phyloP scores from a whole-genome alignment of 495 filamentous ascomycete species.

The Xylaria flabelliformis region DNA sequence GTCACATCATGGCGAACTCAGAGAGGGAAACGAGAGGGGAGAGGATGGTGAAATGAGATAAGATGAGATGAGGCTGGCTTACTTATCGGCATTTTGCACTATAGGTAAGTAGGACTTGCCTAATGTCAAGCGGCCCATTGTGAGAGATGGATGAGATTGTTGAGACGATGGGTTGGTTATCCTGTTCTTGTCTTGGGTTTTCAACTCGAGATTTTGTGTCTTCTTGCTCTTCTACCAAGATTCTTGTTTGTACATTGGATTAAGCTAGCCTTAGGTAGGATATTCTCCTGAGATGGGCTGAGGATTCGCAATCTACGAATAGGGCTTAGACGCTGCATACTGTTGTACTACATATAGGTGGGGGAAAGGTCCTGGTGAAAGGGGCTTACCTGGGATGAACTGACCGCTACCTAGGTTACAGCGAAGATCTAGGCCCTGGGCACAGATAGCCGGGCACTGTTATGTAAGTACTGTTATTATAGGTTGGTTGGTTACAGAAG shows the following conservation, averaged over 20 bases:
- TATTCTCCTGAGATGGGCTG: slow-evolving; percentile 5
- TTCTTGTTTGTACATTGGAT: not conserved
- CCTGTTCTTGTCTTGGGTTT: not conserved
- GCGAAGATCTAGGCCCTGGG: not conserved
- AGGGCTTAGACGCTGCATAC: slow-evolving; percentile 23
- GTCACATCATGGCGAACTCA: not conserved
- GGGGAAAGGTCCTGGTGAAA: not conserved
- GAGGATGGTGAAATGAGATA: not conserved
- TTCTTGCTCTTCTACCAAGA: not conserved
- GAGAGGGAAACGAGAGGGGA: not conserved
- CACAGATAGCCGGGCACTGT: not conserved
- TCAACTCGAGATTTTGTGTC: not conserved
- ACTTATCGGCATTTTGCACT: slow-evolving; percentile 30
- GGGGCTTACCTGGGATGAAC: not conserved
- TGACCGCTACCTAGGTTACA: not conserved
- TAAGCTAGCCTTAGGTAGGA: slow-evolving; percentile 5
- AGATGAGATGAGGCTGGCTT: slow-evolving; percentile 18
- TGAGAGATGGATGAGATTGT: slow-evolving; percentile 6
- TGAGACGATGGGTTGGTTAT: not conserved
- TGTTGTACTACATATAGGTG: not conserved
- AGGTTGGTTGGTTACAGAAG: not conserved
- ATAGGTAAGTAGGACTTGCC: slow-evolving; percentile 27
- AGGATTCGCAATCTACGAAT: slow-evolving; percentile 11
- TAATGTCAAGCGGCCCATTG: slow-evolving; percentile 24
- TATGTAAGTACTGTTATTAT: not conserved